phyloP scores from a whole-genome alignment of 2,329 filamentous ascomycete genomes.

The Aspergillus sp. region DNA sequence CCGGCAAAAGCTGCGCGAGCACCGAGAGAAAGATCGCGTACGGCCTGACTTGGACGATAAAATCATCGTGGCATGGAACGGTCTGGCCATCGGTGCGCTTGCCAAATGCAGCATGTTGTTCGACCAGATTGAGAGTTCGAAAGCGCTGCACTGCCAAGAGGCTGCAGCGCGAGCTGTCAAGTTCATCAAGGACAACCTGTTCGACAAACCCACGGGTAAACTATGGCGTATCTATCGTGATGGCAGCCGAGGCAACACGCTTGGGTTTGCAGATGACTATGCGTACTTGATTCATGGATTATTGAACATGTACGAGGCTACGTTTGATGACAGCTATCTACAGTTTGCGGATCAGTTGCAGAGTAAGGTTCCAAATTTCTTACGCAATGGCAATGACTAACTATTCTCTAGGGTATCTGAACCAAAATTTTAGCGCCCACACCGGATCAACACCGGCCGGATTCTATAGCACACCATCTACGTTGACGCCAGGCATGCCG shows the following conservation, averaged over 20 bases:
- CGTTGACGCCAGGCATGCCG: constrained; percentile 54
- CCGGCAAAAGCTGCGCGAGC: constrained; percentile 59
- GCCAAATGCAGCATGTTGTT: constrained; percentile 66
- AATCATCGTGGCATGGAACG: constrained; percentile 80
- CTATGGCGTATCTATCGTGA: constrained; percentile 70
- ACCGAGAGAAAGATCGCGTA: constrained; percentile 67
- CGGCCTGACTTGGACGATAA: constrained; percentile 80
- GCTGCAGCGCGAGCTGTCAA: constrained; percentile 61
- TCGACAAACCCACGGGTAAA: constrained; percentile 54
- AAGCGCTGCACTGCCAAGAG: constrained; percentile 54
- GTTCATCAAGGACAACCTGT: constrained; percentile 70
- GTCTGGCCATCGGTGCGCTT: constrained; percentile 77
- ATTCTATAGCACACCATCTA: constrained; percentile 37
- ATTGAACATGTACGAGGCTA: constrained; percentile 76
- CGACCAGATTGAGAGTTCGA: constrained; percentile 51
- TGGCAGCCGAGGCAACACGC: constrained; percentile 54
- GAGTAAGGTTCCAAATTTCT: constrained; percentile 43
- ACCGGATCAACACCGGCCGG: constrained; percentile 33
- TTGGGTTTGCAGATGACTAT: constrained; percentile 89
- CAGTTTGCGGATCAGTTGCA: constrained; percentile 78
- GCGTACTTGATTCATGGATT: constrained; percentile 79
- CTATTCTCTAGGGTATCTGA: constrained; percentile 57
- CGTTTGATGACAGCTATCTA: constrained; percentile 67
- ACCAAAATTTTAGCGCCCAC: constrained; percentile 68
- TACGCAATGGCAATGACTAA: neutral